Percentiles rank a stretch among this genome's conserved stretches.
phyloP scores from a whole-genome alignment of 768 basidiomycete genomes.

The Boletus rubescentipes region DNA sequence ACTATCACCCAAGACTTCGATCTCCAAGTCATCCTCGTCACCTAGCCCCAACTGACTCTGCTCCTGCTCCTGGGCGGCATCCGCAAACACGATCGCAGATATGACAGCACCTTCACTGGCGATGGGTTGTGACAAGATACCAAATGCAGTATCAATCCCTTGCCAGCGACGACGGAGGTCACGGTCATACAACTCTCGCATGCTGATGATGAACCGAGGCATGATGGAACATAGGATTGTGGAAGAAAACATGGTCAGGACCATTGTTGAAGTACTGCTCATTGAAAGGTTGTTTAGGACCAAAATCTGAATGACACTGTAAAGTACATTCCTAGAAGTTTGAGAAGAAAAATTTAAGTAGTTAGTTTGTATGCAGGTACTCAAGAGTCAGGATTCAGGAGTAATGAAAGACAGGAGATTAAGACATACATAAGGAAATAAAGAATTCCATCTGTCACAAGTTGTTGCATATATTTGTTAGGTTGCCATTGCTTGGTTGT shows the following conservation, averaged over 20 bases:
- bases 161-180: neutral
- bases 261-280: too few relatives aligned
- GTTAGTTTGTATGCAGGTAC: neutral
- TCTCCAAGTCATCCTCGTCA: neutral
- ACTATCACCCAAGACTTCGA: neutral
- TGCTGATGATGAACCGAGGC: slow-evolving; percentile 10
- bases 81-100: neutral
- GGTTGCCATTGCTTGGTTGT: slow-evolving; percentile 3
- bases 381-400: neutral
- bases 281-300: neutral
- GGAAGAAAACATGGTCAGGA: neutral
- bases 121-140: neutral
- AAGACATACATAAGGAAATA: slow-evolving; percentile 9
- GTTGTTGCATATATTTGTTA: slow-evolving; percentile 4
- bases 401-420: too few relatives aligned
- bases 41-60: too few relatives aligned
- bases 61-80: too few relatives aligned
- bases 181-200: slow-evolving; percentile 1
- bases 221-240: neutral
- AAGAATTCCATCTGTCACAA: slow-evolving; percentile 1
- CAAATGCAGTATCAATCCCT: slow-evolving; percentile 8
- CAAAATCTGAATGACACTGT: neutral
- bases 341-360: neutral
- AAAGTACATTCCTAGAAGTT: neutral
- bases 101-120: too few relatives aligned